Percentiles rank a stretch among this genome's conserved stretches.
These are phyloP conservation scores for Fusarium clavum DNA, from an alignment of 2,329 filamentous ascomycete genomes.

Conservation along the genomic window DNA sequence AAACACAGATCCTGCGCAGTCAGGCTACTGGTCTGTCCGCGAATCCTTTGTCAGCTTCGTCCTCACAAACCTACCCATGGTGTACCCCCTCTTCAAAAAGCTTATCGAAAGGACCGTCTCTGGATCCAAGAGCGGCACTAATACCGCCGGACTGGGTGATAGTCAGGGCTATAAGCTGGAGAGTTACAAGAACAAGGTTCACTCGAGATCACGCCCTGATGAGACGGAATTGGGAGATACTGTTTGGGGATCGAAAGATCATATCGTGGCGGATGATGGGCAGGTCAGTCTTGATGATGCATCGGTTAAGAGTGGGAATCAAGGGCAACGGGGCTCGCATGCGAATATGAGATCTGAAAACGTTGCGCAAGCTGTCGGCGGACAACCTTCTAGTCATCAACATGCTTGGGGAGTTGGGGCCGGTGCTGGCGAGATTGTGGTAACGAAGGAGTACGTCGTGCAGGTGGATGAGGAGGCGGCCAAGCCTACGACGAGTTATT, in stretches of 20 bases:
- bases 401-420: not conserved
- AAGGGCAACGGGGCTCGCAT: not conserved
- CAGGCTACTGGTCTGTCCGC: not conserved
- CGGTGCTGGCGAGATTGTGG: not conserved
- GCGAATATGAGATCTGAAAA: not conserved
- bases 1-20: not conserved
- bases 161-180: not conserved
- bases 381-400: not conserved
- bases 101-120: not conserved
- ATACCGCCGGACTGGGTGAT: not conserved
- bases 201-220: not conserved
- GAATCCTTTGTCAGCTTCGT: slow-evolving; percentile 1
- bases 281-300: not conserved
- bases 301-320: not conserved
- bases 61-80: not conserved
- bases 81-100: not conserved
- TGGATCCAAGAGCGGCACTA: not conserved
- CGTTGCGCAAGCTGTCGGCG: not conserved
- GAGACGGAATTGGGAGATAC: not conserved
- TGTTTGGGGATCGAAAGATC: not conserved
- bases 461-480: not conserved
- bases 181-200: not conserved
- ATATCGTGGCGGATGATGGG: not conserved
- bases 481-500: not conserved
- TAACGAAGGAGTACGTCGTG: not conserved